These are phyloP conservation scores for Scopulariopsis brevicaulis DNA, from an alignment of 2,329 filamentous ascomycete genomes.

Conservation along the genomic window DNA sequence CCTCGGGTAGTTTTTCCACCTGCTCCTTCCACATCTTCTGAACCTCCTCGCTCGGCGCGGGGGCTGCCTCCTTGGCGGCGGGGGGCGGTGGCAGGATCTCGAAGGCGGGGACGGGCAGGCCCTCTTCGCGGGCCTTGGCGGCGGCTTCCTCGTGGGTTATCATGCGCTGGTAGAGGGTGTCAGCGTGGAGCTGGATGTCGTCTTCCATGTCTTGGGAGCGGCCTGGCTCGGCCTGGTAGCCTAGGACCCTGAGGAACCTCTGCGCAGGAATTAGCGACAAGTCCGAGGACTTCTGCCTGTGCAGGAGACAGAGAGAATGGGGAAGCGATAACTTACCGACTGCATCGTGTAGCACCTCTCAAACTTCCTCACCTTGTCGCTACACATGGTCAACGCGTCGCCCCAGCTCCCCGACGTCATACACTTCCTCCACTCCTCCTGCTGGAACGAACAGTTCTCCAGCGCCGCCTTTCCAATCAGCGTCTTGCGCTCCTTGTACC, in stretches of 20 bases:
- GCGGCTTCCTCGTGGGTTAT: conserved; percentile 66
- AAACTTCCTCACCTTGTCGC: conserved; percentile 63
- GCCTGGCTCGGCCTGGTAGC: conserved; percentile 63
- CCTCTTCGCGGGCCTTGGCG: conserved; percentile 55
- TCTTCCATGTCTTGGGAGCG: conserved; percentile 62
- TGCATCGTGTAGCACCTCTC: conserved; percentile 87
- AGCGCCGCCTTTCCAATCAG: conserved; percentile 71
- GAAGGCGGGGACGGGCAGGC: conserved; percentile 46
- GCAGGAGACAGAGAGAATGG: not conserved
- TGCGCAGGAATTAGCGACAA: conserved; percentile 17
- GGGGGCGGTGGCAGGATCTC: conserved; percentile 32
- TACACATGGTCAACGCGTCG: conserved; percentile 69
- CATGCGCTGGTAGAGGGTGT: conserved; percentile 81
- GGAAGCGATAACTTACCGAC: conserved; percentile 38
- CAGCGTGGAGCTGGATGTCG: conserved; percentile 90
- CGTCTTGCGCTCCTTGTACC: conserved; percentile 71
- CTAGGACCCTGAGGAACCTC: conserved; percentile 83
- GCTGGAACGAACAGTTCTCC: conserved; percentile 87
- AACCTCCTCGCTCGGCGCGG: conserved; percentile 12
- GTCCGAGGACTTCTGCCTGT: not conserved
- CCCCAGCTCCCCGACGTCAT: conserved; percentile 60
- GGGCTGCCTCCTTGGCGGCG: conserved; percentile 3
- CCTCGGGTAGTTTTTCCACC: conserved; percentile 44
- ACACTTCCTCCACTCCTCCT: conserved; percentile 73
- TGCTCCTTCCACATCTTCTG: conserved; percentile 39